Evolutionary conservation across 306 rosid species (phyloP), one percentile per base, ranked within the genome.

Genomic region (Purshia tridentata): DNA sequence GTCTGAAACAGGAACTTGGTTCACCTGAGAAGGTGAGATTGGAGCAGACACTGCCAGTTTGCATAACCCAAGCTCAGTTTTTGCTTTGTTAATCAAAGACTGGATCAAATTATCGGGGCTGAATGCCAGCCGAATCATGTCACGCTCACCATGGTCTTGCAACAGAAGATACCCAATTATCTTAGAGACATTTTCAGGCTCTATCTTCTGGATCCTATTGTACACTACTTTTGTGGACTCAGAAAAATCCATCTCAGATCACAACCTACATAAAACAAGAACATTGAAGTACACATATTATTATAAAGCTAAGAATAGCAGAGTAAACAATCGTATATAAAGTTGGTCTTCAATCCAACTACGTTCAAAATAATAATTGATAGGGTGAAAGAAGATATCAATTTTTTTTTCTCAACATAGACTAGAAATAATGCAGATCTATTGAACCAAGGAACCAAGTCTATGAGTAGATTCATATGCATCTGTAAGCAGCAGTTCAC

Each of bases 91-190:
- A 63, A 85, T 77, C 64, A 81, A 40, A 48, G 70, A 69, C 19
- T 73, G 75, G 64, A 85, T 76, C 69, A 76, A 20, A 60, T 74
- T 73, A 62, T 82, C 84, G 0, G 89, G 83, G 61, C 86, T 71
- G n/a, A 77, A 85, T 5, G 86, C 89, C 69, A 85, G 20, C 42
- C 86, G 72, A 66, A 79, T 82, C 84, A 85, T 76, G 58, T 80
- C 81, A 6, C 77, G 76, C 55, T 82, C 84, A 9, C 80, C 78
- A 41, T 70, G 81, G 9, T 69, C 82, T 75, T 82, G 84, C 19
- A 82, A 23, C 48, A 85, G 45, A 48, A 82, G 76, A 57, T 77
- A 80, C 2, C 82, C 82, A 1, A 85, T 56, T 9, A 85, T 82
- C 64, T 77, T 85, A 4, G 69, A 50, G 6, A 67, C 86, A 67